These are phyloP conservation scores for Claviceps sorghi DNA, from an alignment of 2,329 filamentous ascomycete genomes.

Conservation along the genomic window DNA sequence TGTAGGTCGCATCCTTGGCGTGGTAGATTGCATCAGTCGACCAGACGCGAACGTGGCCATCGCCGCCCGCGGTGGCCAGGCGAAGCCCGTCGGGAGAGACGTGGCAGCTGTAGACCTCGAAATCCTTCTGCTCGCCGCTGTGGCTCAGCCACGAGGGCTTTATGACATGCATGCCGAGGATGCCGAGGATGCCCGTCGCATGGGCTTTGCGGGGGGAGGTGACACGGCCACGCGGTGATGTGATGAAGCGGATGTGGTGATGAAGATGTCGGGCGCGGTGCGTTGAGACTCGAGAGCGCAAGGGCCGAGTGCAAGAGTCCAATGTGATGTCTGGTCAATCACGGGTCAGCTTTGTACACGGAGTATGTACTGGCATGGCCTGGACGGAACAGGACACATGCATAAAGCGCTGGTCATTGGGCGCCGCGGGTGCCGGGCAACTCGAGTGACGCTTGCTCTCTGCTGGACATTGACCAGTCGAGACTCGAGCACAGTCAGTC, in stretches of 20 bases:
- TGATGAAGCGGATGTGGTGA: background rate
- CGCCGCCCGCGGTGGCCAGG: constrained; percentile 87
- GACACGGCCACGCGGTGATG: background rate
- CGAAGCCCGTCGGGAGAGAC: constrained; percentile 87
- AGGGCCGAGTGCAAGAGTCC: background rate
- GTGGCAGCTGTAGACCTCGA: constrained; percentile 97
- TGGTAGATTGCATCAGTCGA: constrained; percentile 88
- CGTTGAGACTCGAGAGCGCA: background rate
- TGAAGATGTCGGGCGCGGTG: background rate
- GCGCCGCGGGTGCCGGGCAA: too few relatives aligned
- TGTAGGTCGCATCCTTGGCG: constrained; percentile 55
- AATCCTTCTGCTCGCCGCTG: constrained; percentile 94
- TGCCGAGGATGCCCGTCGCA: constrained; percentile 9
- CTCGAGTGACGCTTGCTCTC: too few relatives aligned
- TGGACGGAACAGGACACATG: too few relatives aligned
- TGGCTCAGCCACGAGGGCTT: constrained; percentile 95
- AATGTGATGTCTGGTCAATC: too few relatives aligned
- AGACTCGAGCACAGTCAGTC: too few relatives aligned
- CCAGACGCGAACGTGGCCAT: constrained; percentile 96
- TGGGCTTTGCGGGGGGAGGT: constrained; percentile 1
- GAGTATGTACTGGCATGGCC: too few relatives aligned
- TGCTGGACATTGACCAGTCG: too few relatives aligned
- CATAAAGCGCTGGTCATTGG: too few relatives aligned
- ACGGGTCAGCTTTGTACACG: too few relatives aligned
- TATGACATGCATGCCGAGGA: constrained; percentile 57